phyloP scores from a whole-genome alignment of 345 rosid genomes.

The Aquilaria malaccensis region DNA sequence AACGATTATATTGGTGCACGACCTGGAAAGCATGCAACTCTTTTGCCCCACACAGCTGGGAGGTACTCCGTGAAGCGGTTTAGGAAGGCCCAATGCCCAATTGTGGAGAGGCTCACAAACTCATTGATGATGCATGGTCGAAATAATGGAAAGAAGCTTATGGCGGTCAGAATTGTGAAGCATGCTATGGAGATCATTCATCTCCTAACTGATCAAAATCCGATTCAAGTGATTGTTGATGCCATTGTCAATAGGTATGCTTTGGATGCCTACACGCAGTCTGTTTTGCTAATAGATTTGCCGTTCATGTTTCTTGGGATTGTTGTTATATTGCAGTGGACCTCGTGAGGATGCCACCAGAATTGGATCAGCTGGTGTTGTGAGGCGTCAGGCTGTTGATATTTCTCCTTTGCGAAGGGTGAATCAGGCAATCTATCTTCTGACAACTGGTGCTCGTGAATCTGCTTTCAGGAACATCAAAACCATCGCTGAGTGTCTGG shows the following conservation, averaged over 20 bases:
- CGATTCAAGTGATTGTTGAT: conserved; percentile 69
- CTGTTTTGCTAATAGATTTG: background rate
- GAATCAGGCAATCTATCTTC: conserved; percentile 67
- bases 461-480: conserved; percentile 78
- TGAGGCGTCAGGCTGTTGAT: conserved; percentile 85
- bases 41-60: conserved; percentile 78
- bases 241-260: conserved; percentile 70
- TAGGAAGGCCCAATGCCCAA: conserved; percentile 87
- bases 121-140: conserved; percentile 88
- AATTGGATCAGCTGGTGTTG: conserved; percentile 89
- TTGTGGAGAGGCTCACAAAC: conserved; percentile 79
- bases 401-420: conserved; percentile 77
- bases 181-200: conserved; percentile 86
- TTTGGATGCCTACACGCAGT: background rate
- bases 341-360: conserved; percentile 85
- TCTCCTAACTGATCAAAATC: conserved; percentile 60
- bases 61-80: conserved; percentile 79
- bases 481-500: conserved; percentile 83
- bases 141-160: conserved; percentile 73
- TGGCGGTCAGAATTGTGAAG: conserved; percentile 66
- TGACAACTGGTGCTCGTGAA: conserved; percentile 81
- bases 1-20: conserved; percentile 55
- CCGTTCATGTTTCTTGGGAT: no score
- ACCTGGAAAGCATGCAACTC: conserved; percentile 63
- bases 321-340: conserved; percentile 32